Conservation (phyloP, 2,329 filamentous ascomycete genomes). For the Penicillium freii region DNA sequence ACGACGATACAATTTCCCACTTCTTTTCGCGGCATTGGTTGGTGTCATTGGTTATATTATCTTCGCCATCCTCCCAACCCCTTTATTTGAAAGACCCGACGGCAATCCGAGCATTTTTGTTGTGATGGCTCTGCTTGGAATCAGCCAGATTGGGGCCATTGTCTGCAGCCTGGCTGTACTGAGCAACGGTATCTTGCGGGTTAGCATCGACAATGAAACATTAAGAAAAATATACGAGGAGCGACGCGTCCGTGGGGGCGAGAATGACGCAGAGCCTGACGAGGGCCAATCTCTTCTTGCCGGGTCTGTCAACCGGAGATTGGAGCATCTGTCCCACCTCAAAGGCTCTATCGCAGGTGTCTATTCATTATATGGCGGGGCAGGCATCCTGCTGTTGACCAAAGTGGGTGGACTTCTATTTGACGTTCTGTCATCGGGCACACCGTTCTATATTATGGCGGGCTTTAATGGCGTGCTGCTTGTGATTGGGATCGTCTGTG, state of each 20-base stretch:
- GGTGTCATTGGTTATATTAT: constrained; percentile 75
- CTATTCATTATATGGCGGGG: constrained; percentile 87
- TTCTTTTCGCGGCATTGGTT: constrained; percentile 67
- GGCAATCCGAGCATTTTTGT: constrained; percentile 69
- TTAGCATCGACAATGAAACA: constrained; percentile 21
- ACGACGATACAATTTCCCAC: constrained; percentile 66
- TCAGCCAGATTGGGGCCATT: constrained; percentile 94
- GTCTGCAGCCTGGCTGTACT: constrained; percentile 92
- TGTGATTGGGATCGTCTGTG: constrained; percentile 32
- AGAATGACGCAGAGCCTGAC: constrained; percentile 13
- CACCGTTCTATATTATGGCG: constrained; percentile 94
- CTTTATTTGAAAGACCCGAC: constrained; percentile 69
- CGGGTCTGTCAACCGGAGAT: constrained; percentile 21
- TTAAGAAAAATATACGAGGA: constrained; percentile 18
- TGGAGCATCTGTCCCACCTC: constrained; percentile 53
- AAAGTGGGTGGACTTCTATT: constrained; percentile 88
- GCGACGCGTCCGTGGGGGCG: constrained; percentile 7
- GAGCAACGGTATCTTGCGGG: constrained; percentile 70
- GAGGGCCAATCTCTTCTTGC: constrained; percentile 35
- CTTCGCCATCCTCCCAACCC: constrained; percentile 74
- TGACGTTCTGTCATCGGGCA: constrained; percentile 68
- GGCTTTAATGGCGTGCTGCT: constrained; percentile 76
- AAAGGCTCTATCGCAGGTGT: constrained; percentile 95
- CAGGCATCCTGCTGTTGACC: constrained; percentile 84
- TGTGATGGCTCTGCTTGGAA: constrained; percentile 75